Evolutionary conservation across 2,329 filamentous ascomycete genomes (phyloP).

Genomic region (Calonectria henricotiae): DNA sequence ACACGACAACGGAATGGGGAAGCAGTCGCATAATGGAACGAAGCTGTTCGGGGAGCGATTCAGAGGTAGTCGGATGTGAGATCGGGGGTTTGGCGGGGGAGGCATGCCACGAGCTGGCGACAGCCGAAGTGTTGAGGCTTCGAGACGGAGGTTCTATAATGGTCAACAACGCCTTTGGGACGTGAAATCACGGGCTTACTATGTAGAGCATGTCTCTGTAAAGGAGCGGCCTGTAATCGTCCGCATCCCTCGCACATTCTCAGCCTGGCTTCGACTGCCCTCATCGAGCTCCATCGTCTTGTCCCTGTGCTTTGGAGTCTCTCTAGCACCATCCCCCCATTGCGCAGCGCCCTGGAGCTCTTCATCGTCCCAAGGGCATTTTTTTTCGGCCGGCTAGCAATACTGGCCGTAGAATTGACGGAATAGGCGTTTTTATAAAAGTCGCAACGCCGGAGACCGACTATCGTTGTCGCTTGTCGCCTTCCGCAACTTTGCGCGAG

Average conservation of each 20-base stretch:
- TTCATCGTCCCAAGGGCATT: constrained; percentile 50
- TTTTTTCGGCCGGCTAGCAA: constrained; percentile 1
- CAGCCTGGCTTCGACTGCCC: background rate
- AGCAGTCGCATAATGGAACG: constrained; percentile 71
- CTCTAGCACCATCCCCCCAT: constrained; percentile 43
- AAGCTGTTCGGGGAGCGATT: constrained; percentile 64
- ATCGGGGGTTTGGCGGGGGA: constrained; percentile 56
- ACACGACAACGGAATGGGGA: constrained; percentile 71
- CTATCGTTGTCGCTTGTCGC: constrained; percentile 2
- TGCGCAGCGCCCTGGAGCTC: constrained; percentile 46
- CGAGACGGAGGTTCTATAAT: constrained; percentile 38
- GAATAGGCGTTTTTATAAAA: background rate
- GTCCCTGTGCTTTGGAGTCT: constrained; percentile 24
- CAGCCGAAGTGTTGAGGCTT: constrained; percentile 42
- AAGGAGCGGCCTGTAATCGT: background rate
- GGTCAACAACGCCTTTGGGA: constrained; percentile 32
- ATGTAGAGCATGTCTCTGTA: constrained; percentile 22
- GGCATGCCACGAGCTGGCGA: constrained; percentile 52
- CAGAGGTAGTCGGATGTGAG: constrained; percentile 55
- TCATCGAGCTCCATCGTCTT: constrained; percentile 43
- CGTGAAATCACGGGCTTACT: constrained; percentile 37
- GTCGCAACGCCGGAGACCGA: background rate
- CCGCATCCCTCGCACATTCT: constrained; percentile 11
- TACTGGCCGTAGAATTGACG: background rate
- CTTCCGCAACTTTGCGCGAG: constrained; percentile 21